phyloP scores from a whole-genome alignment of 2,329 filamentous ascomycete species.

The Alternaria dauci region DNA sequence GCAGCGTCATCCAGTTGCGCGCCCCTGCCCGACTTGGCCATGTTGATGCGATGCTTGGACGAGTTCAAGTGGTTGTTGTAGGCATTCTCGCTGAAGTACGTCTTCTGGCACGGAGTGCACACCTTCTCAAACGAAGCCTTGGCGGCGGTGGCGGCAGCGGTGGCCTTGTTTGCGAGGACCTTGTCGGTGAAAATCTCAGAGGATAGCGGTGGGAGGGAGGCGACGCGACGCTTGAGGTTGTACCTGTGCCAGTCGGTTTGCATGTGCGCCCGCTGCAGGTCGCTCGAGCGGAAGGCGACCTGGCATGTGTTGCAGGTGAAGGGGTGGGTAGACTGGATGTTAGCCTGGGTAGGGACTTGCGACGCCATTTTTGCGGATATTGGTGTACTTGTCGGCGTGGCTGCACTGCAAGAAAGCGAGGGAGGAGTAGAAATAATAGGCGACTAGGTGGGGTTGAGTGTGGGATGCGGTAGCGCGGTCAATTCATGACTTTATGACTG shows the following conservation, averaged over 20 bases:
- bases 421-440: slow-evolving; percentile 28
- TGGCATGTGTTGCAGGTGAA: slow-evolving; percentile 99
- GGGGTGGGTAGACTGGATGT: slow-evolving; percentile 67
- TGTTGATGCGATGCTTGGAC: slow-evolving; percentile 82
- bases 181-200: slow-evolving; percentile 96
- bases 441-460: slow-evolving; percentile 36
- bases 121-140: slow-evolving; percentile 87
- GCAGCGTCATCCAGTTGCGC: slow-evolving; percentile 68
- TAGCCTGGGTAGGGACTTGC: slow-evolving; percentile 44
- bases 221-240: slow-evolving; percentile 94
- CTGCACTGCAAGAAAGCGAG: slow-evolving; percentile 2
- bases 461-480: slow-evolving; percentile 25
- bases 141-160: slow-evolving; percentile 82
- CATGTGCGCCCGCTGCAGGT: slow-evolving; percentile 95
- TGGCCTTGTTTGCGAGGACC: slow-evolving; percentile 88
- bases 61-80: slow-evolving; percentile 92
- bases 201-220: slow-evolving; percentile 86
- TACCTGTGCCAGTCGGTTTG: slow-evolving; percentile 98
- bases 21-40: slow-evolving; percentile 57
- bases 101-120: slow-evolving; percentile 86
- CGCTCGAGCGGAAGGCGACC: slow-evolving; percentile 92
- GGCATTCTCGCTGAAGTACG: slow-evolving; percentile 95
- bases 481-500: slow-evolving; percentile 32
- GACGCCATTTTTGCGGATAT: slow-evolving; percentile 44
- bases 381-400: slow-evolving; percentile 5